phyloP scores from a whole-genome alignment of 164 flowering plant genomes.

The Brasenia schreberi region DNA sequence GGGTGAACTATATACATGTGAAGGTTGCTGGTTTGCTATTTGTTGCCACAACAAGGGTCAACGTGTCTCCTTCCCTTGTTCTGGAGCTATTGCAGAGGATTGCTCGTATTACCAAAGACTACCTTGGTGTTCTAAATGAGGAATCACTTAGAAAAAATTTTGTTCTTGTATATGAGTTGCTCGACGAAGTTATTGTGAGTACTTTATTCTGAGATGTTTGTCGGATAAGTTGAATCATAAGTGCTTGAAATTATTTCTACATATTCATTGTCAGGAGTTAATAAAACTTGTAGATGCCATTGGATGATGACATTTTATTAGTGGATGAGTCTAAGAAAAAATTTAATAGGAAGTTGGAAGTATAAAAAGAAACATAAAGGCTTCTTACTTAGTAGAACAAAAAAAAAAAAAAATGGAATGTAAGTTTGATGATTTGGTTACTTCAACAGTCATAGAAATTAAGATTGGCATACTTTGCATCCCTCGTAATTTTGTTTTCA shows the following conservation, averaged over 20 bases:
- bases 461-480: no score
- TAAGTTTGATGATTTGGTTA: no score
- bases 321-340: no score
- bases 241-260: not conserved
- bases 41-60: conserved; percentile 91
- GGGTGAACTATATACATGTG: conserved; percentile 95
- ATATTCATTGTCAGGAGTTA: no score
- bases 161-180: conserved; percentile 94
- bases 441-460: no score
- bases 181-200: conserved; percentile 97
- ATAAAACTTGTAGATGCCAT: no score
- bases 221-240: not conserved
- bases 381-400: no score
- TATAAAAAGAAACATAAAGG: no score
- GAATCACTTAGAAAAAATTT: conserved; percentile 88
- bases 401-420: no score
- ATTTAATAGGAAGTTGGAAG: no score
- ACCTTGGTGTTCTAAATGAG: conserved; percentile 91
- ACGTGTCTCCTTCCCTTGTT: conserved; percentile 76
- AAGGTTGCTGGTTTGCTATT: conserved; percentile 88
- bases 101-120: conserved; percentile 90
- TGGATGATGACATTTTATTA: no score
- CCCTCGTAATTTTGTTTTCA: no score
- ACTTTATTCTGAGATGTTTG: not conserved
- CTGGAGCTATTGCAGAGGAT: conserved; percentile 92